Conservation (phyloP, 1,284 basidiomycete species). For the Calocybe gambosa region DNA sequence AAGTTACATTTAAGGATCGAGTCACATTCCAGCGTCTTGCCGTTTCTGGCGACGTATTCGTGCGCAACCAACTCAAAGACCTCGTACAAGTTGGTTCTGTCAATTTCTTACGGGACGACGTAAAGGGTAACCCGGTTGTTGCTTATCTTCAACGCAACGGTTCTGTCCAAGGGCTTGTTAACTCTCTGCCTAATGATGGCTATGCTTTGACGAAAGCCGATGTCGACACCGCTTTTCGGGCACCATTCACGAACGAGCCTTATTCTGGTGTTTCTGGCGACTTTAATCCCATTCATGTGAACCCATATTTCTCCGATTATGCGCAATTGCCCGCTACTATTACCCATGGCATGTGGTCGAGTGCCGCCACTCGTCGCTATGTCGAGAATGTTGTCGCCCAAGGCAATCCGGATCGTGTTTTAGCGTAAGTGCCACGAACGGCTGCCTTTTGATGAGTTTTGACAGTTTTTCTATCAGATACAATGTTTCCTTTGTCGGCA, state of each 20-base stretch:
- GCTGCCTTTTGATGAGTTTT: slow-evolving; percentile 7
- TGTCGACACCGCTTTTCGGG: slow-evolving; percentile 57
- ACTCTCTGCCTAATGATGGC: slow-evolving; percentile 79
- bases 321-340: slow-evolving; percentile 94
- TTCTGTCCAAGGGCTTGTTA: slow-evolving; percentile 66
- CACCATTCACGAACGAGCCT: slow-evolving; percentile 88
- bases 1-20: slow-evolving; percentile 90
- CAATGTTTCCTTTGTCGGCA: slow-evolving; percentile 90
- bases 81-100: slow-evolving; percentile 86
- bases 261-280: slow-evolving; percentile 97
- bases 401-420: slow-evolving; percentile 86
- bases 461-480: slow-evolving; percentile 49
- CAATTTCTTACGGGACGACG: slow-evolving; percentile 82
- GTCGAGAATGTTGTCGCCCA: slow-evolving; percentile 94
- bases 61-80: slow-evolving; percentile 81
- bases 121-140: slow-evolving; percentile 89
- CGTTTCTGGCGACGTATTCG: slow-evolving; percentile 81
- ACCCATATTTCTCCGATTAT: slow-evolving; percentile 96
- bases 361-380: slow-evolving; percentile 89
- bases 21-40: slow-evolving; percentile 77
- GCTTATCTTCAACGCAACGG: slow-evolving; percentile 93
- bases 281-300: slow-evolving; percentile 97
- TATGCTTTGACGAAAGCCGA: slow-evolving; percentile 70
- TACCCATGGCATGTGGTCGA: slow-evolving; percentile 97
- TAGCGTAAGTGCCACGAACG: slow-evolving; percentile 51